Conservation (phyloP, 306 rosid species). For the Argentina anserina region DNA sequence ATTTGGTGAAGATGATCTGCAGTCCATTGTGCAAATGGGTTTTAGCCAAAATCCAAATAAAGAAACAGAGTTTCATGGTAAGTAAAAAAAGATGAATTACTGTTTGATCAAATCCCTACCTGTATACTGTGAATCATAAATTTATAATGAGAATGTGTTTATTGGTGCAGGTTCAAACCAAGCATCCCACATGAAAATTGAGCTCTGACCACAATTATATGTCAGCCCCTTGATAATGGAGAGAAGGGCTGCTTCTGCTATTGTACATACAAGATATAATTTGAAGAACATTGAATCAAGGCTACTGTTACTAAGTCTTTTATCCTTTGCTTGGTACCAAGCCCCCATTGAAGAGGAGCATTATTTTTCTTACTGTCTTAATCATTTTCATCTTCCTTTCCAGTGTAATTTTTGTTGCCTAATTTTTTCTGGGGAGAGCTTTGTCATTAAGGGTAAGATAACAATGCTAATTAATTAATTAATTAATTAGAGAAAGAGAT, state of each 20-base stretch:
- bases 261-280: slow-evolving; percentile 62
- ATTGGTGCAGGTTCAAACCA: slow-evolving; percentile 63
- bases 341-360: slow-evolving; percentile 34
- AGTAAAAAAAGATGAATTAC: slow-evolving; percentile 7
- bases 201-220: slow-evolving; percentile 52
- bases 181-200: slow-evolving; percentile 64
- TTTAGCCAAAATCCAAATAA: slow-evolving; percentile 54
- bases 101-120: slow-evolving; percentile 9
- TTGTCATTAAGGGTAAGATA: slow-evolving; percentile 54
- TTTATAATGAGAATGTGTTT: slow-evolving; percentile 2
- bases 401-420: slow-evolving; percentile 42
- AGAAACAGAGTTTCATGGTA: slow-evolving; percentile 57
- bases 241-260: slow-evolving; percentile 26
- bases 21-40: slow-evolving; percentile 89
- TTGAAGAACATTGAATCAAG: slow-evolving; percentile 38
- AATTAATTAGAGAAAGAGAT: slow-evolving; percentile 47
- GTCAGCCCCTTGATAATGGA: slow-evolving; percentile 40
- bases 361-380: slow-evolving; percentile 24
- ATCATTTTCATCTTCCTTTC: slow-evolving; percentile 19
- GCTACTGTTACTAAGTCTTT: slow-evolving; percentile 29
- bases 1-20: slow-evolving; percentile 77
- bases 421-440: slow-evolving; percentile 36
- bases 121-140: slow-evolving; percentile 21
- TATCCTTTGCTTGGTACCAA: slow-evolving; percentile 27
- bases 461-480: slow-evolving; percentile 32